Evolutionary conservation across 2,329 filamentous ascomycete genomes (phyloP).

Genomic region (Fusarium falciforme): DNA sequence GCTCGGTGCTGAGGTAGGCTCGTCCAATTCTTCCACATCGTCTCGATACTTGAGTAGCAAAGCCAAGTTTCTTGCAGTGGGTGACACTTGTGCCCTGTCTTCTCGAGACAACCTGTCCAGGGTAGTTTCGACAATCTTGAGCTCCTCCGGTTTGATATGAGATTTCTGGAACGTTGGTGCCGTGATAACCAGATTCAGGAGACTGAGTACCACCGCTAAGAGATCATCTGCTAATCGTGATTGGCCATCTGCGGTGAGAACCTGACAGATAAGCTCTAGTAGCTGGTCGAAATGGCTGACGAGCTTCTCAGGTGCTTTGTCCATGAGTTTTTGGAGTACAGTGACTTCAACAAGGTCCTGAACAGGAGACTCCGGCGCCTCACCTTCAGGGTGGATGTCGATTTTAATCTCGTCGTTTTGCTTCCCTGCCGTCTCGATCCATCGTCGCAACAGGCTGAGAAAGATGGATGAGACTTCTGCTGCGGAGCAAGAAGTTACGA

Average conservation of each 20-base stretch:
- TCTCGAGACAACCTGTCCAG: conserved; percentile 57
- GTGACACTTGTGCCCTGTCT: conserved; percentile 56
- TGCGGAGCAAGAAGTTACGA: conserved; percentile 63
- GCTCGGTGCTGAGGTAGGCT: conserved; percentile 53
- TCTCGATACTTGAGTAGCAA: conserved; percentile 68
- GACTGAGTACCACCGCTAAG: conserved; percentile 66
- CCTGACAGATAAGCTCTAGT: conserved; percentile 70
- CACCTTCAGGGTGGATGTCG: conserved; percentile 45
- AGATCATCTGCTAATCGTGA: conserved; percentile 60
- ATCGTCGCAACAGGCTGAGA: conserved; percentile 67
- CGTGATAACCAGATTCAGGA: conserved; percentile 71
- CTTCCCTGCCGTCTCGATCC: conserved; percentile 57
- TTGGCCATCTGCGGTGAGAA: conserved; percentile 62
- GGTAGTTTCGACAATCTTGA: conserved; percentile 61
- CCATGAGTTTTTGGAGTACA: conserved; percentile 74
- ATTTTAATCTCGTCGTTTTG: conserved; percentile 44
- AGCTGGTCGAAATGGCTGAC: conserved; percentile 73
- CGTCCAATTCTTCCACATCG: conserved; percentile 60
- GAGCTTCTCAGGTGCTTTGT: conserved; percentile 70
- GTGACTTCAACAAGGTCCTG: conserved; percentile 67
- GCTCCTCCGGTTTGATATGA: conserved; percentile 54
- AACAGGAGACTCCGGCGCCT: conserved; percentile 53
- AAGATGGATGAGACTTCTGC: conserved; percentile 72
- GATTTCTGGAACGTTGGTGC: conserved; percentile 66
- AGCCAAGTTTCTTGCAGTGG: conserved; percentile 67